Conservation (phyloP, 768 basidiomycete genomes). For the Pholiota conissans region DNA sequence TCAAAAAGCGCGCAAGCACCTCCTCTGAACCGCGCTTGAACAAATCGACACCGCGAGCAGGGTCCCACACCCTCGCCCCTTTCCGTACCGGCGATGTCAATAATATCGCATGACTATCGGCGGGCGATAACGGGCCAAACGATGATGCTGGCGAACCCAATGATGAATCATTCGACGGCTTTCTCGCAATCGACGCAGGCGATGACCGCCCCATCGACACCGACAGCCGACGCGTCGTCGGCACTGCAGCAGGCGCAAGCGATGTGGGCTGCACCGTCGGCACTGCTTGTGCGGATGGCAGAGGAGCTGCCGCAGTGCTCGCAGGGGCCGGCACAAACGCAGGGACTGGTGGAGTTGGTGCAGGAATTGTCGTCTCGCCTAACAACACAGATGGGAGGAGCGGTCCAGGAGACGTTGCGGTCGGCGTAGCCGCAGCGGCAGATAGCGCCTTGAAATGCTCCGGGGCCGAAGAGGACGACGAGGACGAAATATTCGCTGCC, state of each 20-base stretch:
- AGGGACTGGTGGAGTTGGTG: neutral
- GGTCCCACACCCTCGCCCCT: conserved; percentile 79
- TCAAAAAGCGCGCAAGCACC: conserved; percentile 80
- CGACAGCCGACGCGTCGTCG: neutral
- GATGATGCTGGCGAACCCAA: conserved; percentile 57
- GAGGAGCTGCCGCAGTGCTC: neutral
- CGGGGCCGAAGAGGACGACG: neutral
- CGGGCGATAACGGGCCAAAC: conserved; percentile 50
- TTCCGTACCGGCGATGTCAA: conserved; percentile 36
- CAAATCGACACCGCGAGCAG: conserved; percentile 78
- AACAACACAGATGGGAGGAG: neutral
- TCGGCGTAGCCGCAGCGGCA: neutral
- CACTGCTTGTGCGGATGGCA: neutral
- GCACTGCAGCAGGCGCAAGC: neutral
- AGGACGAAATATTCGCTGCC: neutral
- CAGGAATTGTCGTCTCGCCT: neutral
- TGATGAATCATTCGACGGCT: conserved; percentile 51
- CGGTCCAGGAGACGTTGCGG: neutral
- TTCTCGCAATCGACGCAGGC: conserved; percentile 31
- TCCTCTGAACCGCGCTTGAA: conserved; percentile 90
- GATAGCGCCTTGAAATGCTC: neutral
- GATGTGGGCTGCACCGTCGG: neutral
- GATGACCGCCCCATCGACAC: conserved; percentile 17
- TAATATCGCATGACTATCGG: conserved; percentile 34
- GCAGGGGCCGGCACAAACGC: conserved; percentile 1